These are phyloP conservation scores for Gloeostereum incarnatum DNA, from an alignment of 768 basidiomycete genomes.

Conservation along the genomic window DNA sequence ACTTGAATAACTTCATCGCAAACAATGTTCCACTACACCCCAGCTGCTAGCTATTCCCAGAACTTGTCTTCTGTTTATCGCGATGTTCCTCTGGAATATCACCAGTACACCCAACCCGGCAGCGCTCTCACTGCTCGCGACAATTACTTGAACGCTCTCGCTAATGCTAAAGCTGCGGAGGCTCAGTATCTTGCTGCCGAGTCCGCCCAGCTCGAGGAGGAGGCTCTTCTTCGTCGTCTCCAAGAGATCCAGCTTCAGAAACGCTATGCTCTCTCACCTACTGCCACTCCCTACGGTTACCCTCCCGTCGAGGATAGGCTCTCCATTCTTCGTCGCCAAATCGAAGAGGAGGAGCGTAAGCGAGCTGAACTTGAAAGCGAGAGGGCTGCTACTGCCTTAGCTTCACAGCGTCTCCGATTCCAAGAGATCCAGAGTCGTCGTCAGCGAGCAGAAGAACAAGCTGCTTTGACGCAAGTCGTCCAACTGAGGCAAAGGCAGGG, in stretches of 20 bases:
- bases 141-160: slow-evolving; percentile 9
- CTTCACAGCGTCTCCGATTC: neutral
- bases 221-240: slow-evolving; percentile 15
- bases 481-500: too few relatives aligned
- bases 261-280: slow-evolving; percentile 1
- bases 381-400: neutral
- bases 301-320: slow-evolving; percentile 4
- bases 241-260: slow-evolving; percentile 13
- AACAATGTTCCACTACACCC: too few relatives aligned
- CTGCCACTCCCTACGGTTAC: slow-evolving; percentile 2
- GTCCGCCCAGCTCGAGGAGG: slow-evolving; percentile 21
- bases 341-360: slow-evolving; percentile 4
- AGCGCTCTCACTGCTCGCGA: slow-evolving; percentile 4
- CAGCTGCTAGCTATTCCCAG: too few relatives aligned
- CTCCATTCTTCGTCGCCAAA: slow-evolving; percentile 1
- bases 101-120: too few relatives aligned
- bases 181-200: slow-evolving; percentile 18
- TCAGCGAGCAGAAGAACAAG: neutral
- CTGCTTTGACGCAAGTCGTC: too few relatives aligned
- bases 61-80: neutral
- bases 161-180: slow-evolving; percentile 6
- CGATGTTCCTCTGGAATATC: neutral
- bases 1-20: too few relatives aligned
- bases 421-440: neutral
- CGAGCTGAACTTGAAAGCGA: neutral